These are phyloP conservation scores for Podila minutissima DNA, from an alignment of 192 early-diverging fungal species.

Conservation along the genomic window DNA sequence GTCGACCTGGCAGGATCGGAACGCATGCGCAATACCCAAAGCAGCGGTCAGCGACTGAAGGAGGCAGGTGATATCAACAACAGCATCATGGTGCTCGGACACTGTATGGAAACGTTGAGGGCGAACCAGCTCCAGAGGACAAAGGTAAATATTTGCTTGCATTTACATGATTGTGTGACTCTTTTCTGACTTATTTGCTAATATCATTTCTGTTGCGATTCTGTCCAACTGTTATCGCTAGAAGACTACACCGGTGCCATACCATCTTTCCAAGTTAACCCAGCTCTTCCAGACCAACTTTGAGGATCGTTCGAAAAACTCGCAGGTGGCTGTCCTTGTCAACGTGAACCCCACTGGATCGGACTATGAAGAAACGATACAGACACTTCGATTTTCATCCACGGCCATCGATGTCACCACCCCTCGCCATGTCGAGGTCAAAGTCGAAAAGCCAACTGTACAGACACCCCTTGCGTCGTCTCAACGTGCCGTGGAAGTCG, in stretches of 20 bases:
- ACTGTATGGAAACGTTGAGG: slow-evolving; percentile 73
- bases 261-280: slow-evolving; percentile 74
- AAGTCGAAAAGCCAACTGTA: neutral
- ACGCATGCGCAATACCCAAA: slow-evolving; percentile 63
- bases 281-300: slow-evolving; percentile 71
- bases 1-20: slow-evolving; percentile 81
- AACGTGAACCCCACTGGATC: slow-evolving; percentile 70
- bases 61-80: slow-evolving; percentile 78
- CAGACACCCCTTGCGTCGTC: too few species aligned
- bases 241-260: slow-evolving; percentile 63
- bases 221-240: neutral
- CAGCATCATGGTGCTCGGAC: slow-evolving; percentile 74
- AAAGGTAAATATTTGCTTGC: slow-evolving; percentile 42
- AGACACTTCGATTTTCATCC: slow-evolving; percentile 71
- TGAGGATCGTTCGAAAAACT: slow-evolving; percentile 51
- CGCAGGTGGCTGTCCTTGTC: slow-evolving; percentile 61
- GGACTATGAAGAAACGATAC: slow-evolving; percentile 61
- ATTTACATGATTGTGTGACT: neutral
- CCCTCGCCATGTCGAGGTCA: neutral
- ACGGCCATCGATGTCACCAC: slow-evolving; percentile 63
- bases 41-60: slow-evolving; percentile 63
- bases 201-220: neutral
- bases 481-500: too few species aligned
- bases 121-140: slow-evolving; percentile 53
- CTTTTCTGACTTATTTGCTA: neutral